Evolutionary conservation across 108 stramenopile species (phyloP).

Genomic region (Mayamaea pseudoterrestris): DNA sequence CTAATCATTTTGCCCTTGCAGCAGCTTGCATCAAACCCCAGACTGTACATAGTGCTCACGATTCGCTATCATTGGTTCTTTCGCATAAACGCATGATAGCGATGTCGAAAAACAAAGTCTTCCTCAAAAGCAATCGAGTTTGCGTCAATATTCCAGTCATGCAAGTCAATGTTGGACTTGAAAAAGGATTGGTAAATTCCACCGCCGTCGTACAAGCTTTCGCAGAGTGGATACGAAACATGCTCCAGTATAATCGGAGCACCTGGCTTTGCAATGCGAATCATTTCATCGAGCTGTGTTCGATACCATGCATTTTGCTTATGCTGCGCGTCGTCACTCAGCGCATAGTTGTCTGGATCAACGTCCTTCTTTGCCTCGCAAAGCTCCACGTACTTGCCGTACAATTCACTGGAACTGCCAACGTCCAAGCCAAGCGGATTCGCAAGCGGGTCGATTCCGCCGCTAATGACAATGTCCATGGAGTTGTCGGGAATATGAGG

Average conservation of each 20-base stretch:
- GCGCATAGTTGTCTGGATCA: slow-evolving; percentile 2
- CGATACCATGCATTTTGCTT: slow-evolving; percentile 18
- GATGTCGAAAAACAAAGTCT: slow-evolving; percentile 1
- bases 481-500: slow-evolving; percentile 16
- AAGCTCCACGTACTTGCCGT: background rate
- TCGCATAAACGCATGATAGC: slow-evolving; percentile 12
- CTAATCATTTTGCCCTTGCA: too few species aligned
- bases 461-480: slow-evolving; percentile 31
- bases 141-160: slow-evolving; percentile 5
- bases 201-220: slow-evolving; percentile 4
- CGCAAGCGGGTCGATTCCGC: slow-evolving; percentile 13
- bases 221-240: slow-evolving; percentile 7
- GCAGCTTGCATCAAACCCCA: too few species aligned
- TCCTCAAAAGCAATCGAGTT: slow-evolving; percentile 2
- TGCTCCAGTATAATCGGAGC: slow-evolving; percentile 17
- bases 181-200: slow-evolving; percentile 4
- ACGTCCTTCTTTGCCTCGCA: slow-evolving; percentile 5
- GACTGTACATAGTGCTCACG: too few species aligned
- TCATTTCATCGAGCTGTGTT: slow-evolving; percentile 22
- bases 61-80: slow-evolving; percentile 3
- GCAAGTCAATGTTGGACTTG: background rate
- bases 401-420: background rate
- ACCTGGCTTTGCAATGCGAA: slow-evolving; percentile 39
- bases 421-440: slow-evolving; percentile 8
- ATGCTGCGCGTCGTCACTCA: slow-evolving; percentile 8